phyloP scores from a whole-genome alignment of 352 stramenopile species.

The Phytopythium helicoides region DNA sequence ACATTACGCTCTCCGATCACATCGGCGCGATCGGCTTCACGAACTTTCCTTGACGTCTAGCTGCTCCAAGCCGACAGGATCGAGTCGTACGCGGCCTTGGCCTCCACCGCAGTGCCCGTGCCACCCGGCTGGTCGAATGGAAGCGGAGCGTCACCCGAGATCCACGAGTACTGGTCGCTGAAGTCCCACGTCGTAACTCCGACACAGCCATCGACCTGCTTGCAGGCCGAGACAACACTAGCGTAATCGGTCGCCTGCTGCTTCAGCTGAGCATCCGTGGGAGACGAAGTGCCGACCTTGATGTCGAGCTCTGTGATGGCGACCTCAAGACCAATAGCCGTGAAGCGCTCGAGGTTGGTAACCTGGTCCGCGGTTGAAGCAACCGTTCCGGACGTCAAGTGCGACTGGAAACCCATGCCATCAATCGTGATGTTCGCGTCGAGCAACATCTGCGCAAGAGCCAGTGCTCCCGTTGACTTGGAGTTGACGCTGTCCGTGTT shows the following conservation, averaged over 20 bases:
- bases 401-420: slow-evolving; percentile 19
- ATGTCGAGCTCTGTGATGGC: slow-evolving; percentile 28
- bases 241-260: slow-evolving; percentile 17
- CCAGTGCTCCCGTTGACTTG: slow-evolving; percentile 18
- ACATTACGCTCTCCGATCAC: too few relatives aligned
- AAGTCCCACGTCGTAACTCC: slow-evolving; percentile 12
- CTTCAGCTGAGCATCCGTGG: slow-evolving; percentile 25
- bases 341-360: slow-evolving; percentile 27
- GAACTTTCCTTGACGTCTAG: too few relatives aligned
- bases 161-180: slow-evolving; percentile 25
- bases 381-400: slow-evolving; percentile 7
- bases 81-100: slow-evolving; percentile 29
- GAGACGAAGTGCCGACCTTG: slow-evolving; percentile 16
- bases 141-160: slow-evolving; percentile 18
- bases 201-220: slow-evolving; percentile 20
- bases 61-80: slow-evolving; percentile 7
- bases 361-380: slow-evolving; percentile 21
- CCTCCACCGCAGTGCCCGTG: slow-evolving; percentile 16
- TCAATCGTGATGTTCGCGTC: slow-evolving; percentile 22
- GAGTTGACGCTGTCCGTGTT: slow-evolving; percentile 29
- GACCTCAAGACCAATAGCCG: slow-evolving; percentile 18
- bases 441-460: slow-evolving; percentile 6
- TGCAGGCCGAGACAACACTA: slow-evolving; percentile 20
- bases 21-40: too few relatives aligned
- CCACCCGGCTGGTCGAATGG: slow-evolving; percentile 26